Base-by-base conservation (phyloP, 495 filamentous ascomycete genomes). In the Margaritispora aquatica region DNA sequence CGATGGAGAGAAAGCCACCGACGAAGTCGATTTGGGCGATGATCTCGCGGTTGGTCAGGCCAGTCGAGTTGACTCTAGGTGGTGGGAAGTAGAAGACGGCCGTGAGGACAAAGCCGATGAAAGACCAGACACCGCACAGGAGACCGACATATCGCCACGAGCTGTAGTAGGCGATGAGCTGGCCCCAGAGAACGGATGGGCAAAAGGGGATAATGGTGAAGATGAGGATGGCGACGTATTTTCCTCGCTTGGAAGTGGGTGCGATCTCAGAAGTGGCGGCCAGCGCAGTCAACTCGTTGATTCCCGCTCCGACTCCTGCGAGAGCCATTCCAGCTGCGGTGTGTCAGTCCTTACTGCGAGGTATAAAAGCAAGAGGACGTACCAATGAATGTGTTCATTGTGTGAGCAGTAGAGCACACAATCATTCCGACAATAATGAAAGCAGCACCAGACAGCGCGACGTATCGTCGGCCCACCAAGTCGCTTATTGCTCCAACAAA, bases 401-500 rank as follows among this genome's bases (percentile, higher is more conserved):
- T 77, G 19, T 83, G 60, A 1, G 86, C 86, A 8, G 84, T 86
- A 24, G 80, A 79, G 61, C 78, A 79, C 24, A 89, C 73, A 29
- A 87, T 82, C 73, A 85, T 84, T n/a, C 85, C 87, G 23, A 88
- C 52, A 36, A 85, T 75, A 58, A 88, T 73, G 46, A 85, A 77
- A 11, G 66, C 44, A 17, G 76, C 80, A 2, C 87, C 87, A 17
- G 77, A 66, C 41, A 89, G 74, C 24, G 86, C 86, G 22, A 89
- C 83, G 66, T 79, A 85, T 57, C 86, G 80, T 59, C 87, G 81
- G 29, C 87, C 87, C 48, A 87, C 67, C 8, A 89, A 67, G 74
- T 90, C 87, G 4, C 87, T 89, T 1, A 90, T 63, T 21, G 81
- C 82, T 3, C 87, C 87, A 23, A 89, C 86, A 58, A 90, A 89